Evolutionary conservation across 768 basidiomycete genomes (phyloP), one percentile per base, ranked within the genome.

Genomic region (Fomitopsis pulvina): DNA sequence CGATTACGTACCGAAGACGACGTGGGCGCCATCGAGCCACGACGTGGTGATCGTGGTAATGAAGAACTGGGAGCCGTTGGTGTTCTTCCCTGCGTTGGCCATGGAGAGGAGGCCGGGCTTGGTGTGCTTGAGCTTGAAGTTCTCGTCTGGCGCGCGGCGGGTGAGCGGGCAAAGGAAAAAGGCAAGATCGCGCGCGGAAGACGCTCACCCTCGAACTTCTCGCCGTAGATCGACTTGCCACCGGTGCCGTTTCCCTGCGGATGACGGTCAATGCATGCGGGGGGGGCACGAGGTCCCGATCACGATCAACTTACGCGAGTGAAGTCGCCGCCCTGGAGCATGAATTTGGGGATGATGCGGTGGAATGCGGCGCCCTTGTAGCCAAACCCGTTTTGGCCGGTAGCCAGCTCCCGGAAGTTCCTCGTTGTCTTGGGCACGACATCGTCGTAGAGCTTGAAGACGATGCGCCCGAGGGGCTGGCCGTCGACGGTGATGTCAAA

Each of bases 381-480:
- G 41, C 90, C 86, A 51, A 68, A 89, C 3, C 87, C 87, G 47
- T 85, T 60, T 63, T 78, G 59, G 40, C 88, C 86, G 11, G 87
- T 91, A 48, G 83, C 83, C 42, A 96, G 78, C 67, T 91, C 88
- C 47, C 94, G 85, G 77, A 97, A 97, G 74, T 97, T 93, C 27
- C 55, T 69, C 8, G 87, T 71, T 1, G 88, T 92, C 60, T 70
- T 79, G 43, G 89, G 89, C 12, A 87, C 85, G 43, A 78, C 76
- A 4, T 80, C 74, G 71, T 94, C 91, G 66, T 72, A 93, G 24
- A 98, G 81, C 73, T 83, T 84, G 82, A 97, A 93, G 50, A 78
- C 71, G 64, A 96, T 79, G 41, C 80, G 79, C 6, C 82, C 83
- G 1, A 66, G 41, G 0, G 63, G 47, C 38, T 64, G 5, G 50